phyloP scores from a whole-genome alignment of 495 filamentous ascomycete species.

The Penicillium fimorum region DNA sequence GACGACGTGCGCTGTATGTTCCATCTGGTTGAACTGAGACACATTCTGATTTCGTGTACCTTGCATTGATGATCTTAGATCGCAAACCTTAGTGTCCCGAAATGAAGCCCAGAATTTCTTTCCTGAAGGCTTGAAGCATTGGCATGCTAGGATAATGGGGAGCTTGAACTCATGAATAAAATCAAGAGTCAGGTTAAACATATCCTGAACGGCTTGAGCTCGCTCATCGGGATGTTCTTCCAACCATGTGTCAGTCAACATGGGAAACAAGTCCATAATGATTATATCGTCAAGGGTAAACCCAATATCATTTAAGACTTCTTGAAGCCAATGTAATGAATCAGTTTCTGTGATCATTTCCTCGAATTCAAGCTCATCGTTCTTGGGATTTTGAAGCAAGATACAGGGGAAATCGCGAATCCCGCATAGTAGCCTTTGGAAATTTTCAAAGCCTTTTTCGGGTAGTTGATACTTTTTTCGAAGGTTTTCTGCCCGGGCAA shows the following conservation, averaged over 20 bases:
- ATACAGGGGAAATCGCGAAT: background rate
- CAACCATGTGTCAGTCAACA: background rate
- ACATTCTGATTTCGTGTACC: no score
- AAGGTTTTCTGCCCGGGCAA: no score
- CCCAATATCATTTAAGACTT: background rate
- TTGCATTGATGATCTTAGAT: no score
- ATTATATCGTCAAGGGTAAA: background rate
- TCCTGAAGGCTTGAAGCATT: no score
- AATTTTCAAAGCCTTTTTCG: no score
- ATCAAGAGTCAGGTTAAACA: background rate
- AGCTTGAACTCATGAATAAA: background rate
- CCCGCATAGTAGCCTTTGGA: background rate
- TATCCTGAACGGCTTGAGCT: background rate
- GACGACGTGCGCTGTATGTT: no score
- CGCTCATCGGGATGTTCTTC: background rate
- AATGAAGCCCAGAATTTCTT: no score
- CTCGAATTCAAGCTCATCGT: background rate
- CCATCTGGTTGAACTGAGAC: no score
- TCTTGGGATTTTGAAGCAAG: background rate
- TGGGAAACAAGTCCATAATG: conserved; percentile 1
- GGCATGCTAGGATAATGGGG: no score
- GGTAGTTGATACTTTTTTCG: no score
- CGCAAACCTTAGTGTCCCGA: no score
- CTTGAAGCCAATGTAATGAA: background rate
- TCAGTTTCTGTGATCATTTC: background rate